phyloP scores from a whole-genome alignment of 2,329 filamentous ascomycete genomes.

The Fonsecaea pugnacius region DNA sequence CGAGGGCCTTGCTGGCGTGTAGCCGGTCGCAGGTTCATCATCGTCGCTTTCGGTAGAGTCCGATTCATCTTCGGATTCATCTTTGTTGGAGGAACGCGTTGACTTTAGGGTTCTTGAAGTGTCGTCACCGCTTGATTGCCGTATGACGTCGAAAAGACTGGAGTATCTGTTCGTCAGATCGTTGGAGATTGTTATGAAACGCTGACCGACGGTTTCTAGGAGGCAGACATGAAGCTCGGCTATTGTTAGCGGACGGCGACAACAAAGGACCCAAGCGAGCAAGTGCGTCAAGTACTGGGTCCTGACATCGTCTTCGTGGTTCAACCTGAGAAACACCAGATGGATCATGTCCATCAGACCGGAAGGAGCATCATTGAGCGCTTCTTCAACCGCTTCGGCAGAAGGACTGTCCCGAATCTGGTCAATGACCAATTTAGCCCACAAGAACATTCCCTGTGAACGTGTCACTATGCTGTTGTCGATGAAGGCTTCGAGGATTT shows the following conservation, averaged over 20 bases:
- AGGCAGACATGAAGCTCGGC: constrained; percentile 15
- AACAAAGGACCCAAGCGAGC: constrained; percentile 16
- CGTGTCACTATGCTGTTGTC: constrained; percentile 17
- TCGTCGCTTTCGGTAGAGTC: constrained; percentile 9
- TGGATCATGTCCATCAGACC: constrained; percentile 18
- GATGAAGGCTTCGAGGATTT: constrained; percentile 10
- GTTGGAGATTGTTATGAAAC: constrained; percentile 5
- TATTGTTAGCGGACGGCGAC: constrained; percentile 8
- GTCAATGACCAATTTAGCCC: constrained; percentile 12
- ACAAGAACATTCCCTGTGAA: constrained; percentile 21
- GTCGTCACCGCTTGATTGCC: constrained; percentile 3
- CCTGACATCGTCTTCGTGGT: constrained; percentile 7
- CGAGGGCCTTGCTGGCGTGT: constrained; percentile 4
- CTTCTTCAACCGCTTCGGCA: constrained; percentile 9
- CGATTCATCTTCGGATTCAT: constrained; percentile 7
- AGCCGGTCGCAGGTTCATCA: constrained; percentile 6
- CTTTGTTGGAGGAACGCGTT: constrained; percentile 3
- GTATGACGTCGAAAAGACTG: constrained; percentile 17
- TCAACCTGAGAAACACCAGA: constrained; percentile 8
- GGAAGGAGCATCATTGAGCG: constrained; percentile 12
- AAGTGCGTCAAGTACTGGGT: constrained; percentile 13
- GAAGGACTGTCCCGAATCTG: constrained; percentile 13
- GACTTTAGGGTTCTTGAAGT: constrained; percentile 7
- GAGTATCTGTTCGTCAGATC: constrained; percentile 15
- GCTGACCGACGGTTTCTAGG: constrained; percentile 10